These are phyloP conservation scores for Cyathus striatus DNA, from an alignment of 768 basidiomycete genomes.

Conservation along the genomic window DNA sequence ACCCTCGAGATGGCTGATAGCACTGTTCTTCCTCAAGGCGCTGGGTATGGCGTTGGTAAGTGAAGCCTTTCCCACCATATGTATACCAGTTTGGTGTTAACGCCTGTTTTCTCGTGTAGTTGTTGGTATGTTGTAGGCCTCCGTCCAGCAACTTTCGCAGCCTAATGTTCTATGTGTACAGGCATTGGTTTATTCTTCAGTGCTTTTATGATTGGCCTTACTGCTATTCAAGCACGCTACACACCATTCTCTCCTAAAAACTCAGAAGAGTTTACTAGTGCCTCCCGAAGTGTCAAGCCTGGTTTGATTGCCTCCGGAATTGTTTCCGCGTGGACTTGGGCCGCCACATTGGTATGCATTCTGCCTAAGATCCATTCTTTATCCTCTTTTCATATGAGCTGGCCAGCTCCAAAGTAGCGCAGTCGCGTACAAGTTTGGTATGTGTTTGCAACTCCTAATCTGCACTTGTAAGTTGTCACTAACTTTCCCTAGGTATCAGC, in stretches of 20 bases:
- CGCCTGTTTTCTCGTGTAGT: conserved; percentile 11
- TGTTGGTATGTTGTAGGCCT: conserved; percentile 16
- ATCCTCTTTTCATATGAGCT: not conserved
- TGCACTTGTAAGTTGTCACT: no score
- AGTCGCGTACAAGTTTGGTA: conserved; percentile 77
- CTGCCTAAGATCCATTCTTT: not conserved
- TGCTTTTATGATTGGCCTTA: conserved; percentile 72
- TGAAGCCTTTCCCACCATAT: conserved; percentile 1
- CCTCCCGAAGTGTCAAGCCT: conserved; percentile 81
- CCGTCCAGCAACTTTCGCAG: not conserved
- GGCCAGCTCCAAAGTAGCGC: conserved; percentile 74
- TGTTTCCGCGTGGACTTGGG: conserved; percentile 92
- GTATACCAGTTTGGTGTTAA: not conserved
- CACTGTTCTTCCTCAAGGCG: conserved; percentile 66
- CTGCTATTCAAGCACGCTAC: conserved; percentile 79
- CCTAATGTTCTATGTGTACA: conserved; percentile 14
- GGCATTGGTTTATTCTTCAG: conserved; percentile 90
- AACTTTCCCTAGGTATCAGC: conserved; percentile 56
- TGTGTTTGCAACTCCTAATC: no score
- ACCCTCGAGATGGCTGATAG: conserved; percentile 15
- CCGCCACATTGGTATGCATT: conserved; percentile 58
- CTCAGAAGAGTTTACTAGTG: conserved; percentile 77
- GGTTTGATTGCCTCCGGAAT: conserved; percentile 92
- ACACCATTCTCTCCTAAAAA: conserved; percentile 74
- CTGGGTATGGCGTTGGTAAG: conserved; percentile 81